Conservation (phyloP, 2,329 filamentous ascomycete genomes). For the Sporothrix curviconia region DNA sequence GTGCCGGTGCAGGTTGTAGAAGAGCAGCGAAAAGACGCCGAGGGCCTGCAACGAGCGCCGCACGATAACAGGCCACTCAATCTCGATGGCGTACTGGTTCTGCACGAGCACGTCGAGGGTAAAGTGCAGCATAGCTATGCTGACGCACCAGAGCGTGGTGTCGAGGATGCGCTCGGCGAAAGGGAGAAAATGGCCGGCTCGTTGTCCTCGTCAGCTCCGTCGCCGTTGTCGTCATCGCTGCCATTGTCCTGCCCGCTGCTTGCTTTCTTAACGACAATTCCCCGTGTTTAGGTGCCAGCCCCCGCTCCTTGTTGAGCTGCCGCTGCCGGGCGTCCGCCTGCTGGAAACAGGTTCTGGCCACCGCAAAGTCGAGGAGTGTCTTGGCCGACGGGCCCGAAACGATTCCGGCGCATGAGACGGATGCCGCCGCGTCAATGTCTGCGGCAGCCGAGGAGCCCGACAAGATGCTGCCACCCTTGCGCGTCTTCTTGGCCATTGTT, state of each 20-base stretch:
- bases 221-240: slow-evolving; percentile 27
- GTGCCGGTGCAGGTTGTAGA: slow-evolving; percentile 53
- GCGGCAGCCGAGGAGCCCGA: slow-evolving; percentile 38
- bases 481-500: slow-evolving; percentile 7
- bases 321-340: slow-evolving; percentile 38
- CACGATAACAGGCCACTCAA: slow-evolving; percentile 52
- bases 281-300: slow-evolving; percentile 18
- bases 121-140: slow-evolving; percentile 66
- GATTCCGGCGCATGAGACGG: slow-evolving; percentile 63
- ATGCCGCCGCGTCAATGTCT: slow-evolving; percentile 44
- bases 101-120: slow-evolving; percentile 74
- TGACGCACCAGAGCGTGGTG: slow-evolving; percentile 51
- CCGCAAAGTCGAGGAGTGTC: slow-evolving; percentile 70
- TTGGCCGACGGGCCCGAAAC: slow-evolving; percentile 53
- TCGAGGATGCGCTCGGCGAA: slow-evolving; percentile 48
- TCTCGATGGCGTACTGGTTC: slow-evolving; percentile 65
- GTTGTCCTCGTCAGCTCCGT: slow-evolving; percentile 23
- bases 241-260: no score
- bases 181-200: slow-evolving; percentile 34
- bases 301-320: slow-evolving; percentile 26
- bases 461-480: slow-evolving; percentile 27
- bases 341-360: slow-evolving; percentile 52
- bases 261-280: background rate
- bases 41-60: slow-evolving; percentile 47
- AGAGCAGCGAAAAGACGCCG: slow-evolving; percentile 48